A percentile compares a stretch with the other conserved stretches of the same genome.
Conservation (phyloP, 2,329 filamentous ascomycete species). For the Colletotrichum tropicale region DNA sequence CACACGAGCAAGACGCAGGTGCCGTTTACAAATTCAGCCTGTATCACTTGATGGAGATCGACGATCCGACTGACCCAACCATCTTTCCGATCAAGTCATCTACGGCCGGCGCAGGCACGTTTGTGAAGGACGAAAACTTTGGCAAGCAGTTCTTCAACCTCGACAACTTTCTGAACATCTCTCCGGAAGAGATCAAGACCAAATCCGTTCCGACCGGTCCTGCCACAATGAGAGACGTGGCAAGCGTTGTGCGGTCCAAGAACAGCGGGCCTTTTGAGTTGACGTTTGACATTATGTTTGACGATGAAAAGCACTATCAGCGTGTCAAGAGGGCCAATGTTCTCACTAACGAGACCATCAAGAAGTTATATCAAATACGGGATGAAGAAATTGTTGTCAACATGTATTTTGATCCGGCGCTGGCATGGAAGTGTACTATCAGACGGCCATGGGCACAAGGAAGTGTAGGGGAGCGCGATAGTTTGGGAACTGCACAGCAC, state of each 20-base stretch:
- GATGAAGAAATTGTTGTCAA: conserved; percentile 36
- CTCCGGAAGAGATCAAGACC: not conserved
- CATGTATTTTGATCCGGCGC: conserved; percentile 48
- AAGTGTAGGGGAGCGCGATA: conserved; percentile 39
- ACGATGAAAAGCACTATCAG: conserved; percentile 33
- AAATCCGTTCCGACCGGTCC: not conserved
- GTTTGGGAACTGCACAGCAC: conserved; percentile 42
- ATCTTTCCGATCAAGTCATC: not conserved
- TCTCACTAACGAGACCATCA: conserved; percentile 38
- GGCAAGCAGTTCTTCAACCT: not conserved
- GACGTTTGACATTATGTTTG: conserved; percentile 57
- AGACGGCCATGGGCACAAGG: conserved; percentile 36
- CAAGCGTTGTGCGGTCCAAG: conserved; percentile 50
- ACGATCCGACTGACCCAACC: conserved; percentile 25
- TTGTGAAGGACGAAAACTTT: not conserved
- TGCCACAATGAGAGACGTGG: conserved; percentile 32
- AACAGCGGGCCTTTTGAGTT: conserved; percentile 57
- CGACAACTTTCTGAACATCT: not conserved
- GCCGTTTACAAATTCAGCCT: conserved; percentile 49
- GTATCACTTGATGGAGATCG: conserved; percentile 53
- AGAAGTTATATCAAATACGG: conserved; percentile 29
- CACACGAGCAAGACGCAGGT: conserved; percentile 25
- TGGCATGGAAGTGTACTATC: conserved; percentile 51
- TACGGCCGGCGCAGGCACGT: not conserved
- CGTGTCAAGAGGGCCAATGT: conserved; percentile 39